phyloP scores from a whole-genome alignment of 345 rosid species.

The Citrus sp. region DNA sequence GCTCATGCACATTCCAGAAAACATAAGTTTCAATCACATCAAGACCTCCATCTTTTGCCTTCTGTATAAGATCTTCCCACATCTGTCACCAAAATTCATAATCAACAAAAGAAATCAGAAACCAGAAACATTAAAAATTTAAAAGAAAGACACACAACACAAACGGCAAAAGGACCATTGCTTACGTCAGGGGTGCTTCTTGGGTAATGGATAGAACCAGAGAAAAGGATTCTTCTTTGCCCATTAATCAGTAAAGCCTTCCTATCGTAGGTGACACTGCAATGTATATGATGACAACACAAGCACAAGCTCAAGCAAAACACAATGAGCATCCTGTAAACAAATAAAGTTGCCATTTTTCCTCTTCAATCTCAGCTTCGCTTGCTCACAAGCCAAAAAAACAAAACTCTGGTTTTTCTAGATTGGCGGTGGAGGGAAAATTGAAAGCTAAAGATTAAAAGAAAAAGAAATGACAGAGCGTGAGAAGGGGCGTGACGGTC shows the following conservation, averaged over 20 bases:
- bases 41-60: constrained; percentile 94
- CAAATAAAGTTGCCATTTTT: constrained; percentile 45
- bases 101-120: background rate
- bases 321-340: constrained; percentile 37
- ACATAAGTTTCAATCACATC: constrained; percentile 98
- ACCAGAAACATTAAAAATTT: background rate
- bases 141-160: background rate
- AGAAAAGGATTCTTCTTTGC: constrained; percentile 82
- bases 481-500: background rate
- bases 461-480: background rate
- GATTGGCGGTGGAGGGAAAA: constrained; percentile 12
- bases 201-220: constrained; percentile 94
- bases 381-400: background rate
- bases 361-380: background rate
- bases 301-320: constrained; percentile 39
- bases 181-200: constrained; percentile 86
- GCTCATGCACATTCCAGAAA: constrained; percentile 99
- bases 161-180: background rate
- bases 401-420: background rate
- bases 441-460: constrained; percentile 1
- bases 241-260: constrained; percentile 85
- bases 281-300: constrained; percentile 45
- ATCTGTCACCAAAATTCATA: constrained; percentile 43
- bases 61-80: constrained; percentile 99
- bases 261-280: constrained; percentile 77